Base-by-base conservation (phyloP, 129 eudicot species). In the Gnaphalium uliginosum region DNA sequence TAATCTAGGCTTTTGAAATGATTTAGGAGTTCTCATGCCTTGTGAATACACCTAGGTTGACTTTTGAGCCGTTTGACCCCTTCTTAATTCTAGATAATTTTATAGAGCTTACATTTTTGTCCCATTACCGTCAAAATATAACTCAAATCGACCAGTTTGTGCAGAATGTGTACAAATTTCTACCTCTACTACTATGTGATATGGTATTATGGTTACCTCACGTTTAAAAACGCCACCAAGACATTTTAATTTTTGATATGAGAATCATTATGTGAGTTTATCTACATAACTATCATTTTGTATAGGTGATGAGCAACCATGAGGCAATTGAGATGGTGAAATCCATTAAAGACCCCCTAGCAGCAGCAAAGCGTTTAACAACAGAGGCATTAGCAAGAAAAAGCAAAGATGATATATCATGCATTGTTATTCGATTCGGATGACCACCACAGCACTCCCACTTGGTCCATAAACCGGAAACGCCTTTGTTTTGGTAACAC, bases 381-480 rank as follows among this genome's bases (percentile, higher is more conserved):
- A 53, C 88, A 1, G 92, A 90, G 79, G 96, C 96, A 18, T 81
- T 90, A 75, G 73, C 85, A 30, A 81, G 96, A 74, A 87, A 90
- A 71, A 90, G 96, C 81, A 90, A 87, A 85, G 96, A 90, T 60
- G 96, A 90, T 66, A 90, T 90, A 56, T 90, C 96, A 23, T 87
- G 92, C 75, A 90, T 90, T 7, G 92, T 90, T 30, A 87, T 90
- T 54, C 96, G 88, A 18, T 90, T 90, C 17, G 96, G 88, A 32
- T 89, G 81, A 89, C 33, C 5, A 24, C 68, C 58, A 23, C 23
- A 62, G 8, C 56, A 37, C 68, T 5, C 0, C 32, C 69, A n/a
- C 54, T 4, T 32, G 33, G 26, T 35, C 48, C 59, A 32, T 21
- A 21, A 64, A 22, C 17, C 8, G 9, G 0, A 43, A 41, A 24